phyloP scores from a whole-genome alignment of 2,329 filamentous ascomycete species.

The Calonectria hongkongensis region DNA sequence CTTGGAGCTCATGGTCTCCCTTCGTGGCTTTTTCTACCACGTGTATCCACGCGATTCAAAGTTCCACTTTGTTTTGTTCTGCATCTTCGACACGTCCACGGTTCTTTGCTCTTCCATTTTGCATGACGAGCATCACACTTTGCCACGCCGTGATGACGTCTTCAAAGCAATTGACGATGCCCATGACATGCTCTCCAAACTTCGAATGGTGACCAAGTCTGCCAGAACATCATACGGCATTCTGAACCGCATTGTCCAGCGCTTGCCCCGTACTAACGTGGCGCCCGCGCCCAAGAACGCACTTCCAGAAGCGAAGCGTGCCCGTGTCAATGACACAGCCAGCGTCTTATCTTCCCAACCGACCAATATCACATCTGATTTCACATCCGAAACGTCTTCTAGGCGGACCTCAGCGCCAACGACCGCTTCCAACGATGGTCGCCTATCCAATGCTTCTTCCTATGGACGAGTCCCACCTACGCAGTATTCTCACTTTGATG shows the following conservation, averaged over 20 bases:
- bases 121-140: slow-evolving; percentile 65
- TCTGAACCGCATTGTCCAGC: slow-evolving; percentile 56
- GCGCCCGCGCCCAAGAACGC: slow-evolving; percentile 36
- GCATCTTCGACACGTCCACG: slow-evolving; percentile 71
- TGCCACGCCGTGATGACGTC: slow-evolving; percentile 64
- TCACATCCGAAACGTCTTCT: too few relatives aligned
- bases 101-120: slow-evolving; percentile 70
- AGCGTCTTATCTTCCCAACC: not conserved
- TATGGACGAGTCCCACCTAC: not conserved
- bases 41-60: slow-evolving; percentile 67
- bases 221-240: slow-evolving; percentile 59
- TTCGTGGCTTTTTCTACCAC: slow-evolving; percentile 65
- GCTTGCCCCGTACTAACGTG: slow-evolving; percentile 53
- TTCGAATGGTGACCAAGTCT: slow-evolving; percentile 56
- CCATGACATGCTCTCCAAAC: slow-evolving; percentile 58
- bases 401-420: slow-evolving; percentile 29
- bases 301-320: slow-evolving; percentile 39
- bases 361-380: not conserved
- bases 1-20: slow-evolving; percentile 63
- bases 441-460: not conserved
- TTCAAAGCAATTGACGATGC: slow-evolving; percentile 62
- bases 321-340: slow-evolving; percentile 20
- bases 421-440: slow-evolving; percentile 21
- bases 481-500: not conserved
- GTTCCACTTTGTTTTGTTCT: slow-evolving; percentile 70